Evolutionary conservation across 2,329 filamentous ascomycete genomes (phyloP).

Genomic region (Macroventuria anomochaeta): DNA sequence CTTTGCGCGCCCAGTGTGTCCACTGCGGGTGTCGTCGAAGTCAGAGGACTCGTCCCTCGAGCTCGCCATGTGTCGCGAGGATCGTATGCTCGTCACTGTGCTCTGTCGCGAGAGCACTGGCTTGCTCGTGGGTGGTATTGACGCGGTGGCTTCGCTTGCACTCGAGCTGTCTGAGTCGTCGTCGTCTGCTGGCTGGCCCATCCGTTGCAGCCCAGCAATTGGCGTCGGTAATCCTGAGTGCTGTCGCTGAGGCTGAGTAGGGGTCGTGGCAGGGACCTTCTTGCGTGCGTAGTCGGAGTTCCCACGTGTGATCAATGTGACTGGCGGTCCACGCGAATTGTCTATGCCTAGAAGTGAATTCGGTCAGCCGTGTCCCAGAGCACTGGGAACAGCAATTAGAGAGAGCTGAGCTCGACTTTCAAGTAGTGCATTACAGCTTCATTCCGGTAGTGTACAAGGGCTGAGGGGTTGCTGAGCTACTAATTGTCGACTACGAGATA

Average conservation of each 20-base stretch:
- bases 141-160: conserved; percentile 19
- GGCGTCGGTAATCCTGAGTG: conserved; percentile 12
- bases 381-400: background rate
- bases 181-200: conserved; percentile 32
- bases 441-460: background rate
- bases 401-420: background rate
- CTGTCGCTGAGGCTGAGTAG: conserved; percentile 10
- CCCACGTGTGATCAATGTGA: conserved; percentile 57
- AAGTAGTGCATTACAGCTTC: conserved; percentile 2
- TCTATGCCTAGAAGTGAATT: conserved; percentile 49
- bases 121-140: conserved; percentile 25
- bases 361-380: conserved; percentile 11
- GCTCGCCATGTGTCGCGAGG: conserved; percentile 38
- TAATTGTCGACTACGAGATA: background rate
- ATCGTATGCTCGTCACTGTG: conserved; percentile 28
- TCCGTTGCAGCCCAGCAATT: conserved; percentile 16
- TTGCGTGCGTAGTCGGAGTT: conserved; percentile 44
- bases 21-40: conserved; percentile 37
- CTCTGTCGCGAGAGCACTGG: conserved; percentile 27
- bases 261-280: conserved; percentile 25
- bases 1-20: conserved; percentile 23
- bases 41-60: conserved; percentile 39
- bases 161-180: conserved; percentile 25
- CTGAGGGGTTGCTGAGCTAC: conserved; percentile 1
- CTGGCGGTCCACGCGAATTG: conserved; percentile 57